Conservation (phyloP, 768 basidiomycete species). For the Suillus variegatus region DNA sequence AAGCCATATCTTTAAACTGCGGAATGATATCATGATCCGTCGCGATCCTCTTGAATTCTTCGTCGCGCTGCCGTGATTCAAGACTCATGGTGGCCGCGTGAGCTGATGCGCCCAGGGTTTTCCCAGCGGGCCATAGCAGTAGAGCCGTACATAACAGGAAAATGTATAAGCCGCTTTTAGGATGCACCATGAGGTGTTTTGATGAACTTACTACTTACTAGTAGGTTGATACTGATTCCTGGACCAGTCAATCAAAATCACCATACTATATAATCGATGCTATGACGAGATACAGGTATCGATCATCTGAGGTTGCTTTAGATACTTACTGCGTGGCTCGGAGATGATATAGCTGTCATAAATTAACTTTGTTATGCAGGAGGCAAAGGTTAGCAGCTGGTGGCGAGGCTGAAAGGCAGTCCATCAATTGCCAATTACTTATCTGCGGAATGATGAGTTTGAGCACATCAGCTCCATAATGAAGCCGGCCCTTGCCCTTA, state of each 20-base stretch:
- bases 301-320: background rate
- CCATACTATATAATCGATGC: too few relatives aligned
- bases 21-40: too few relatives aligned
- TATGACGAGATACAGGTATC: too few relatives aligned
- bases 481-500: background rate
- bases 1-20: too few relatives aligned
- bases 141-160: background rate
- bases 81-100: background rate
- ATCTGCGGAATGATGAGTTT: background rate
- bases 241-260: too few relatives aligned
- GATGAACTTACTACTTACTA: too few relatives aligned
- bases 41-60: too few relatives aligned
- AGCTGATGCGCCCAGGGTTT: background rate
- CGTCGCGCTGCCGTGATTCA: too few relatives aligned
- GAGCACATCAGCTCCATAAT: background rate
- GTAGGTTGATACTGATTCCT: too few relatives aligned
- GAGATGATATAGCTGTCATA: background rate
- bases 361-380: background rate
- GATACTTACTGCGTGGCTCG: background rate
- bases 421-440: background rate
- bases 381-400: background rate
- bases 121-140: background rate
- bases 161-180: background rate
- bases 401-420: background rate
- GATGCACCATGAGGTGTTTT: background rate